Evolutionary conservation across 75 land plant genomes (phyloP).

Genomic region (Cryptomeria japonica): DNA sequence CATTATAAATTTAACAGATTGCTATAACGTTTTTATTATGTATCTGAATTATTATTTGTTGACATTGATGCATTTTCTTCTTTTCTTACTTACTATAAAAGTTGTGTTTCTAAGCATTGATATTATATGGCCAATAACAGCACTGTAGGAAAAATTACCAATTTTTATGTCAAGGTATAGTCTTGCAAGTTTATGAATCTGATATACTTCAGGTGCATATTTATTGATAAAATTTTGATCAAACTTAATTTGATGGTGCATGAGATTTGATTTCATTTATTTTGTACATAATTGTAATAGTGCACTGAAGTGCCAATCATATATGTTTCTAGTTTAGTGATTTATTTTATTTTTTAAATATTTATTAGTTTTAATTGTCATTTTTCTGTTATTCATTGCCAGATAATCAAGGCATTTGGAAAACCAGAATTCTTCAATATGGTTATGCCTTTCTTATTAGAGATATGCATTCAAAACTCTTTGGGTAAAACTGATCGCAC

Average conservation of each 20-base stretch:
- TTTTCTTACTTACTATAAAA: too few species aligned
- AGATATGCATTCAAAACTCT: slow-evolving; percentile 31
- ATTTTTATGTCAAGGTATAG: neutral
- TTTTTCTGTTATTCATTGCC: slow-evolving; percentile 9
- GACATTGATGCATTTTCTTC: neutral
- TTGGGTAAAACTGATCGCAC: slow-evolving; percentile 4
- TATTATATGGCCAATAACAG: neutral
- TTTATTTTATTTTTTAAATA: neutral
- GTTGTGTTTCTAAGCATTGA: neutral
- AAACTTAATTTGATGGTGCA: neutral
- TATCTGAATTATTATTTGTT: too few species aligned
- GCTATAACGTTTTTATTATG: neutral
- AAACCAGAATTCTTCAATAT: slow-evolving; percentile 42
- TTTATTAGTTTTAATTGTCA: neutral
- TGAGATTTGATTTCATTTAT: neutral
- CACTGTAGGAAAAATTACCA: neutral
- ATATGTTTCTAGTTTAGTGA: slow-evolving; percentile 2
- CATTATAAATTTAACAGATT: too few species aligned
- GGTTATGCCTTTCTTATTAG: slow-evolving; percentile 48
- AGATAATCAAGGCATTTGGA: slow-evolving; percentile 65
- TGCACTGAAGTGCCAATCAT: neutral
- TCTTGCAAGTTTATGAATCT: neutral
- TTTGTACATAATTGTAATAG: neutral
- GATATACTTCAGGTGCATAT: neutral
- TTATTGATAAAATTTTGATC: neutral